phyloP scores from a whole-genome alignment of 495 filamentous ascomycete genomes.

The Penicillium alfredii region DNA sequence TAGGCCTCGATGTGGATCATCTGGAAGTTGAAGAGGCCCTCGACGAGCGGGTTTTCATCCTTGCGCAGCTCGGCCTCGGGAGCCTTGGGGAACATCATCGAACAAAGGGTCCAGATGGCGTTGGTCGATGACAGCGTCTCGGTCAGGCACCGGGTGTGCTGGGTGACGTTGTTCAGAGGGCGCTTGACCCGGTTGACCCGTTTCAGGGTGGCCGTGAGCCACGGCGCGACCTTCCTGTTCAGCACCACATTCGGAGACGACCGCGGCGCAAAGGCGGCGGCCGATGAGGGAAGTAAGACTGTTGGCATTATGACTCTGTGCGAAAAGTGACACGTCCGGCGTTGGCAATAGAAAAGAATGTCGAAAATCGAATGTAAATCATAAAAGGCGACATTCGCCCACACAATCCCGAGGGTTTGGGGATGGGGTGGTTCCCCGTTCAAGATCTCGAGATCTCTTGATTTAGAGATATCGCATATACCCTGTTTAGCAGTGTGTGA shows the following conservation, averaged over 20 bases:
- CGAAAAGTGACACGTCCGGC: slow-evolving; percentile 27
- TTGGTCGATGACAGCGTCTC: slow-evolving; percentile 87
- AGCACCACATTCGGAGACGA: slow-evolving; percentile 94
- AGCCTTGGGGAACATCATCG: slow-evolving; percentile 87
- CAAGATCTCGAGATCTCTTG: too few species aligned
- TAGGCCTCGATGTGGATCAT: slow-evolving; percentile 95
- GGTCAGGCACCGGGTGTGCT: slow-evolving; percentile 94
- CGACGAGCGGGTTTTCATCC: slow-evolving; percentile 81
- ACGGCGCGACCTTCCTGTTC: slow-evolving; percentile 89
- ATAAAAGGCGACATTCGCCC: slow-evolving; percentile 44
- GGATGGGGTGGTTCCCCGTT: too few species aligned
- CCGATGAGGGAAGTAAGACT: slow-evolving; percentile 87
- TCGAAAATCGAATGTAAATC: slow-evolving; percentile 27
- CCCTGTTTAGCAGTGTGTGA: slow-evolving; percentile 11
- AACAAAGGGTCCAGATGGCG: slow-evolving; percentile 94
- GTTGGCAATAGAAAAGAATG: slow-evolving; percentile 29
- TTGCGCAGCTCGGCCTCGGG: slow-evolving; percentile 82
- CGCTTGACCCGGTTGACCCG: slow-evolving; percentile 96
- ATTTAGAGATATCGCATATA: slow-evolving; percentile 25
- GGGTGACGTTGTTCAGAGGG: slow-evolving; percentile 92
- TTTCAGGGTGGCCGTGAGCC: slow-evolving; percentile 95
- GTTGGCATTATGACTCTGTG: slow-evolving; percentile 69
- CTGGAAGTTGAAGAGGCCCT: slow-evolving; percentile 90
- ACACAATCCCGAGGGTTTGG: slow-evolving; percentile 22
- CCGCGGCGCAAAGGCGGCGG: slow-evolving; percentile 92